Evolutionary conservation across 140 eudicot genomes (phyloP).

Genomic region (Stevia rebaudiana): DNA sequence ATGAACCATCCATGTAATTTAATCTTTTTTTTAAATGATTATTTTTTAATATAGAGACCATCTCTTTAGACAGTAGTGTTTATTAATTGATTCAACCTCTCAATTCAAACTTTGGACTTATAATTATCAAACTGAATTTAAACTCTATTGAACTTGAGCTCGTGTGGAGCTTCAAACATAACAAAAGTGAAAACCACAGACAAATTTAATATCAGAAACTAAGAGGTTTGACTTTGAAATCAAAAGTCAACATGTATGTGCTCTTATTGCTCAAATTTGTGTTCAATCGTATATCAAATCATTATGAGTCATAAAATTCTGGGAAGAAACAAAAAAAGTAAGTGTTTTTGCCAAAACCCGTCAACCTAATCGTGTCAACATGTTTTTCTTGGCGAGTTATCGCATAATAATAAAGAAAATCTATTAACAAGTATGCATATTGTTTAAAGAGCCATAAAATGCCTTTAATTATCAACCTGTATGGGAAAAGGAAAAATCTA

Average conservation of each 20-base stretch:
- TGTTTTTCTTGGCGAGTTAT: constrained; percentile 12
- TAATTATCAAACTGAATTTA: too few species aligned
- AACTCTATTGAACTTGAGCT: background rate
- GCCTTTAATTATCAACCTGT: constrained; percentile 21
- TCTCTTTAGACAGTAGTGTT: too few species aligned
- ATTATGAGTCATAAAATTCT: constrained; percentile 12
- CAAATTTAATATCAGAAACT: background rate
- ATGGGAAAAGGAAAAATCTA: constrained; percentile 11
- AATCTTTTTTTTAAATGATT: too few species aligned
- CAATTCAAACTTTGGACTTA: too few species aligned
- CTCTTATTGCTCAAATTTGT: background rate
- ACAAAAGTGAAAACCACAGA: background rate
- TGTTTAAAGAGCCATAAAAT: constrained; percentile 3
- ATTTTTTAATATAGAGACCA: too few species aligned
- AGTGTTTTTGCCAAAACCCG: constrained; percentile 9
- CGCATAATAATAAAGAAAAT: constrained; percentile 18
- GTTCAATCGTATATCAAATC: background rate
- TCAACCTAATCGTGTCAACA: constrained; percentile 20
- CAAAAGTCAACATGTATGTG: background rate
- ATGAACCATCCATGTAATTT: too few species aligned
- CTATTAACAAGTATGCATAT: constrained; percentile 31
- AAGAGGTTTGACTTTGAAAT: background rate
- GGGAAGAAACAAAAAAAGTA: background rate
- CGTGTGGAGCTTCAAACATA: background rate
- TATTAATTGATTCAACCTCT: too few species aligned